Percentiles rank a stretch among this genome's conserved stretches.
phyloP scores from a whole-genome alignment of 129 eudicot species.

The Kitagawia praeruptora region DNA sequence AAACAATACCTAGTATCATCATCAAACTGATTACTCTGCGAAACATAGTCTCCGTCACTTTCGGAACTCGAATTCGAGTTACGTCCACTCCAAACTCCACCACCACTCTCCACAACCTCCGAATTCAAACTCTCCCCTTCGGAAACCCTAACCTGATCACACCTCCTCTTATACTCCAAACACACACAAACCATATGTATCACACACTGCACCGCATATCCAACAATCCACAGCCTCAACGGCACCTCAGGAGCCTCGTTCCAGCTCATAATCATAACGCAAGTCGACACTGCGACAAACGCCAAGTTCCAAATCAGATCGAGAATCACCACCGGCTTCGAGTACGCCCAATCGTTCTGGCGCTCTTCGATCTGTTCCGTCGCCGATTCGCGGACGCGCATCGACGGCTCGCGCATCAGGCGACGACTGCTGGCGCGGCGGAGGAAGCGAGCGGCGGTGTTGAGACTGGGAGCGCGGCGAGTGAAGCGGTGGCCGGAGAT shows the following conservation, averaged over 20 bases:
- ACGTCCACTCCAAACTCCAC: conserved; percentile 19
- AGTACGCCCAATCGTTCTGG: conserved; percentile 37
- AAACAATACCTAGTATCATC: conserved; percentile 46
- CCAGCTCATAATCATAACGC: conserved; percentile 18
- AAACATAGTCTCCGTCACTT: conserved; percentile 37
- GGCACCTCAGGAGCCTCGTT: conserved; percentile 24
- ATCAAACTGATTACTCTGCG: conserved; percentile 30
- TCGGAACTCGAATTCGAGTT: conserved; percentile 41
- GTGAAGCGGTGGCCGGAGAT: conserved; percentile 13
- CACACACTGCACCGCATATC: conserved; percentile 32
- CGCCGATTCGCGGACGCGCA: conserved; percentile 19
- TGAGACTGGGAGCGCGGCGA: conserved; percentile 16
- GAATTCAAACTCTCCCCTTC: background rate
- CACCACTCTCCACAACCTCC: conserved; percentile 13
- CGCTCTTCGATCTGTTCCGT: conserved; percentile 36
- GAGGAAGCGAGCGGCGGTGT: conserved; percentile 18
- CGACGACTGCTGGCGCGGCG: conserved; percentile 18
- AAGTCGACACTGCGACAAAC: conserved; percentile 18
- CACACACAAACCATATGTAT: conserved; percentile 30
- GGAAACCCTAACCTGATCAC: background rate
- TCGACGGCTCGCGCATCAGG: conserved; percentile 15
- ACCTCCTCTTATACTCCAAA: conserved; percentile 21
- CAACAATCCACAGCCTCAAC: conserved; percentile 32
- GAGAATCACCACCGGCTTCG: conserved; percentile 27
- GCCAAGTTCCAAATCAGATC: conserved; percentile 38